Base-by-base conservation (phyloP, 169 alveolate species). In the Plasmodium ovale region DNA sequence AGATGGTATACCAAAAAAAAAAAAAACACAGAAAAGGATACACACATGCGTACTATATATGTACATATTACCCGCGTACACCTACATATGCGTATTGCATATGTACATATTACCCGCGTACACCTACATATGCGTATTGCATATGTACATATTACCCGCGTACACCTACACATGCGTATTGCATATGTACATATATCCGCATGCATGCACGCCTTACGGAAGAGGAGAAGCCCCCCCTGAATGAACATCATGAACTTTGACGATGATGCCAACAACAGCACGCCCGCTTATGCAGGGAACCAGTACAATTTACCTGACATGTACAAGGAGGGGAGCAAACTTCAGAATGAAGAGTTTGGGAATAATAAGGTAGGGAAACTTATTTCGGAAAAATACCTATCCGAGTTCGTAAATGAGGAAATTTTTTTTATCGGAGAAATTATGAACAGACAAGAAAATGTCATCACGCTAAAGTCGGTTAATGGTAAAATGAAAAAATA, bases 391-490 rank as follows among this genome's bases (percentile, higher is more conserved):
- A 79, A 79, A 70, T 79, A 79, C 19, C 44, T 79, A 39, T 33
- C 79, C 42, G 77, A 79, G 0, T 79, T 79, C 35, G 65, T 79
- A 65, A 65, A 79, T 27, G 47, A 79, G 51, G 89, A 79, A 21
- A 51, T 79, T 33, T 79, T 79, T 39, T 79, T 79, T 59, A 79
- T 79, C 5, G 89, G 89, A 3, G 89, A 79, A 70, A 31, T 79
- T 79, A 58, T 79, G 12, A 44, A 23, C 44, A 27, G 14, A 27
- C 49, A 27, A 42, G 89, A 67, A 7, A 67, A 79, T 59, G 0
- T 51, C 39, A 31, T 79, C 37, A 65, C 7, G 14, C 29, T 79
- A 5, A 79, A 79, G 42, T 79, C 89, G 9, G 89, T 79, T 7
- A 79, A 79, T 49, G 89, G 89, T 79, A 65, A 79, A 56, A 6